phyloP scores from a whole-genome alignment of 139 green algal genomes.

The Bryopsis sp. region DNA sequence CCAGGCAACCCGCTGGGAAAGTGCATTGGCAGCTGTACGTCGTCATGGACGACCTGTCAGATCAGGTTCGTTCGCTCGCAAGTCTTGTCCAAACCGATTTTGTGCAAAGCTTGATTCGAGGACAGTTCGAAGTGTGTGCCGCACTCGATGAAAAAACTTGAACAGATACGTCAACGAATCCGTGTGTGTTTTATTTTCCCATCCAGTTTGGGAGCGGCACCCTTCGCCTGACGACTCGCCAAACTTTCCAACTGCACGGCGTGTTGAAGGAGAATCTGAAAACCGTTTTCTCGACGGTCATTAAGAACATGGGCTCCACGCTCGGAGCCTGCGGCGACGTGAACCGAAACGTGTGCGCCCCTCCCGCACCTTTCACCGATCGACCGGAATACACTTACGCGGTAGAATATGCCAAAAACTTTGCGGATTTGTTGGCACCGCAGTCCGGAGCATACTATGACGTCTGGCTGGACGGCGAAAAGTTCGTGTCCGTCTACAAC shows the following conservation, averaged over 20 bases:
- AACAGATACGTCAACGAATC: not conserved
- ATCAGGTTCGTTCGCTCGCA: slow-evolving; percentile 56
- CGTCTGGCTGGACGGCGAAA: slow-evolving; percentile 98
- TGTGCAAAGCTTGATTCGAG: too few species aligned
- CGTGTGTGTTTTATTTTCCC: not conserved
- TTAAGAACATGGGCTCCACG: slow-evolving; percentile 98
- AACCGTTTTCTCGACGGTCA: slow-evolving; percentile 91
- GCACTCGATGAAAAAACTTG: too few species aligned
- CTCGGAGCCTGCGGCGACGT: slow-evolving; percentile 94
- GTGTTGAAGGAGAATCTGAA: slow-evolving; percentile 98
- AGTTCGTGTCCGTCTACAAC: slow-evolving; percentile 82
- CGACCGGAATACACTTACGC: slow-evolving; percentile 78
- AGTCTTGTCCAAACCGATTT: too few species aligned
- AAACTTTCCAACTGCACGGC: slow-evolving; percentile 96
- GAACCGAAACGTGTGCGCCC: slow-evolving; percentile 92
- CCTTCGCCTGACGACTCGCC: slow-evolving; percentile 94
- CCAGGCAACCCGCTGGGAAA: slow-evolving; percentile 74
- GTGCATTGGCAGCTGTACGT: slow-evolving; percentile 95
- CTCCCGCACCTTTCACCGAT: slow-evolving; percentile 67
- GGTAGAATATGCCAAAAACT: slow-evolving; percentile 67
- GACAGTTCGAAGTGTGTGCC: too few species aligned
- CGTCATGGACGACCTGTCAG: slow-evolving; percentile 95
- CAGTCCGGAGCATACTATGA: slow-evolving; percentile 98
- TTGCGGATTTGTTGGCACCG: slow-evolving; percentile 66
- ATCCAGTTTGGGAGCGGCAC: slow-evolving; percentile 93